Evolutionary conservation across 139 green algal genomes (phyloP), one percentile per base, ranked within the genome.

Genomic region (Chlorella sorokiniana): DNA sequence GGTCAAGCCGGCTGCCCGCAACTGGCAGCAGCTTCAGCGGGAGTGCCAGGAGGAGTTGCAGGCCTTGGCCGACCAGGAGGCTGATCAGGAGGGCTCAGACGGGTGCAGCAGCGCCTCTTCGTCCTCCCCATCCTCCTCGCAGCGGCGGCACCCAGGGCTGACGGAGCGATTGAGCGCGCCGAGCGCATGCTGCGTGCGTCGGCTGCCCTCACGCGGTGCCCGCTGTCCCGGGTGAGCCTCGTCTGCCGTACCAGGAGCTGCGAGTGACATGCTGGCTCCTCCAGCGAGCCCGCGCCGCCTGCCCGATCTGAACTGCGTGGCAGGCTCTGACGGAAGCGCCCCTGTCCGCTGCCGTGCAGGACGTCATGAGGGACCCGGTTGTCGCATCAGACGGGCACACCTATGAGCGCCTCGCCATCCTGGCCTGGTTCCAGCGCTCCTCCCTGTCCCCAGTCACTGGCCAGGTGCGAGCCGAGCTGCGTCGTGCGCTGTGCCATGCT

Each of bases 341-440:
- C 40, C 67, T 72, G 35, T 56, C 14, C 48, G 48, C 69, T 61
- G 27, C 23, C 18, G 42, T 54, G 40, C 44, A 61, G 69, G 8
- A 20, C 8, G 29, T 62, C 25, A 76, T 76, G 69, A 29, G 1
- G 42, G 69, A 76, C 42, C 69, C 69, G 20, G 69, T 76, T 1
- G 42, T 76, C 27, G 69, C 69, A 10, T 42, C 69, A 62, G 69
- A 76, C 42, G 69, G 38, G 29, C 69, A 76, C 69, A 76, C 69
- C 1, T 76, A 76, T 23, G 69, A 76, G 69, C 41, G 69, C 14
- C 42, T 25, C 42, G 41, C 25, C 42, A 76, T 76, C 42, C 42
- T 42, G 69, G 38, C 29, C 25, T 76, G 41, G 35, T 35, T 76
- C 33, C 69, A 61, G 69, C 42, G 42, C 69, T 61, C 42, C n/a